phyloP scores from a whole-genome alignment of 768 basidiomycete genomes.

The Suillus occidentalis region DNA sequence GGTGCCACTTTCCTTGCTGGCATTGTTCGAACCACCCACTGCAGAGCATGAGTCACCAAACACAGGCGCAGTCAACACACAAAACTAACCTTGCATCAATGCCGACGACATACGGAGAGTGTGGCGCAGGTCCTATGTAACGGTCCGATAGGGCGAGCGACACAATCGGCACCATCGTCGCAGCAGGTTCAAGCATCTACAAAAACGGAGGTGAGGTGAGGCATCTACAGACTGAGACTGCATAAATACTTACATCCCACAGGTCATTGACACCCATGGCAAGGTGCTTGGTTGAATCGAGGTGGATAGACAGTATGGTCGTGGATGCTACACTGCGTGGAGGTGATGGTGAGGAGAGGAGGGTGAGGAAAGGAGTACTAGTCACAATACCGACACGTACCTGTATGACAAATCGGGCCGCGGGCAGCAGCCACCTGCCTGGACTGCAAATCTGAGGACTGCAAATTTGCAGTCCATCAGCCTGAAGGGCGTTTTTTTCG shows the following conservation, averaged over 20 bases:
- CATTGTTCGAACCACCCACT: neutral
- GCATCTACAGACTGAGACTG: no score
- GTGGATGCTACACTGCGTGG: no score
- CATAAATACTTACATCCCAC: no score
- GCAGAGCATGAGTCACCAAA: neutral
- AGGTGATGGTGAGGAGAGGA: no score
- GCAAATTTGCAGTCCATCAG: neutral
- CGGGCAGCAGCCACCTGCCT: neutral
- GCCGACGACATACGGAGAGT: neutral
- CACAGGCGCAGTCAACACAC: neutral
- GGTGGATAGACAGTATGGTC: no score
- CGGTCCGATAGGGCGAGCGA: neutral
- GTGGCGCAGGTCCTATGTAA: neutral
- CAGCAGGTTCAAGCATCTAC: neutral
- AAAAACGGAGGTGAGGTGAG: neutral
- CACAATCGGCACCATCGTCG: neutral
- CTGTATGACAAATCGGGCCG: neutral
- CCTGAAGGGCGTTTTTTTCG: neutral
- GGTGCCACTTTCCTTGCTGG: constrained; percentile 2
- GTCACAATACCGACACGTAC: neutral
- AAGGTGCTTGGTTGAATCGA: no score
- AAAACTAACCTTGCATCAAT: neutral
- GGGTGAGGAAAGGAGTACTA: no score
- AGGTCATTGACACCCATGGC: no score
- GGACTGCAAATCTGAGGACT: neutral